Evolutionary conservation across 2,329 filamentous ascomycete species (phyloP).

Genomic region (Aspergillus luchuensis): DNA sequence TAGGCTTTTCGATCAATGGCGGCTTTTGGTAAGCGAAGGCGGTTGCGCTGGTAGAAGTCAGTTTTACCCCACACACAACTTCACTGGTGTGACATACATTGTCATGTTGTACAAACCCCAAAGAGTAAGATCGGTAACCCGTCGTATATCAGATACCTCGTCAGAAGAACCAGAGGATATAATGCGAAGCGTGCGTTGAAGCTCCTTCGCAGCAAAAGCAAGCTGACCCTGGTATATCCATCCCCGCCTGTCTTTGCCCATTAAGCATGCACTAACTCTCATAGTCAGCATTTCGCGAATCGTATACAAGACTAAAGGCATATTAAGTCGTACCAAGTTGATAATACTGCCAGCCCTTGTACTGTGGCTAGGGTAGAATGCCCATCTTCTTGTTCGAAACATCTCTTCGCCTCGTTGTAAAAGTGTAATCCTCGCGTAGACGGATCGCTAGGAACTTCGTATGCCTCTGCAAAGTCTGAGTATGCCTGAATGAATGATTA

Average conservation of each 20-base stretch:
- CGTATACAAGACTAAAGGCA: not conserved
- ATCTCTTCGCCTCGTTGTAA: slow-evolving; percentile 28
- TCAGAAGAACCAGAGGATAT: not conserved
- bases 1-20: slow-evolving; percentile 9
- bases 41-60: not conserved
- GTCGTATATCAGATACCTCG: slow-evolving; percentile 1
- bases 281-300: not conserved
- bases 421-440: slow-evolving; percentile 27
- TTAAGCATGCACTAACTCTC: not conserved
- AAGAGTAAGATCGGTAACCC: slow-evolving; percentile 8
- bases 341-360: slow-evolving; percentile 27
- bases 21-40: slow-evolving; percentile 13
- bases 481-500: not conserved
- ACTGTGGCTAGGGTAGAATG: slow-evolving; percentile 25
- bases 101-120: slow-evolving; percentile 16
- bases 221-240: not conserved
- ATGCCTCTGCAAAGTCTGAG: slow-evolving; percentile 26
- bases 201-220: not conserved
- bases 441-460: slow-evolving; percentile 17
- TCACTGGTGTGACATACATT: slow-evolving; percentile 5
- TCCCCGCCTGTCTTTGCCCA: not conserved
- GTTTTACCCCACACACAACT: not conserved
- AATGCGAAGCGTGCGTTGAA: not conserved
- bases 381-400: slow-evolving; percentile 27
- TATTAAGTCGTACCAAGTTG: slow-evolving; percentile 20